A percentile compares a stretch with the other conserved stretches of the same genome.
Conservation (phyloP, 345 rosid species). For the Cardamine occulta region DNA sequence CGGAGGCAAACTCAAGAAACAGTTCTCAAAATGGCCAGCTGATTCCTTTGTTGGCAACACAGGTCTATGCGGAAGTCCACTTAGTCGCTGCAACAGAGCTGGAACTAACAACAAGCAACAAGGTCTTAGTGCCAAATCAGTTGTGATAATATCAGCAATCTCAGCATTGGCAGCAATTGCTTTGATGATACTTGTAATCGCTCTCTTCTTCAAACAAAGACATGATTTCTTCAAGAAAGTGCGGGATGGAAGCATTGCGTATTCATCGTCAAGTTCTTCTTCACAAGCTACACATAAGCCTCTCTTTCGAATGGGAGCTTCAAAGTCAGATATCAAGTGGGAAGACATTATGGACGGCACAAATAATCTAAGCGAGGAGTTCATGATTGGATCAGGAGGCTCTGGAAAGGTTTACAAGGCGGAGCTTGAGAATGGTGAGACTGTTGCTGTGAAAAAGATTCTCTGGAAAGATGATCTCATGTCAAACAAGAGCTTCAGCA, state of each 20-base stretch:
- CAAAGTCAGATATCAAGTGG: slow-evolving; percentile 74
- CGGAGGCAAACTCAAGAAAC: slow-evolving; percentile 69
- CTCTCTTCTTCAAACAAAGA: slow-evolving; percentile 56
- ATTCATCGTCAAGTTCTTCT: slow-evolving; percentile 62
- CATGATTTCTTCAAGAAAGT: slow-evolving; percentile 50
- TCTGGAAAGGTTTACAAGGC: slow-evolving; percentile 87
- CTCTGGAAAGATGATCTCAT: slow-evolving; percentile 72
- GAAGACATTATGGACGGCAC: slow-evolving; percentile 90
- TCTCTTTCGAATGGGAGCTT: slow-evolving; percentile 60
- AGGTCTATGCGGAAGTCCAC: slow-evolving; percentile 80
- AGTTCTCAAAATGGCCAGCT: slow-evolving; percentile 80
- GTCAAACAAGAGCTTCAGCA: slow-evolving; percentile 78
- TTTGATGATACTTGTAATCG: slow-evolving; percentile 58
- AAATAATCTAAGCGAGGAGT: slow-evolving; percentile 69
- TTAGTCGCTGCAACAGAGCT: slow-evolving; percentile 48
- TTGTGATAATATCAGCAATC: slow-evolving; percentile 64
- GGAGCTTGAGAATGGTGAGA: slow-evolving; percentile 66
- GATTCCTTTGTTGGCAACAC: slow-evolving; percentile 69
- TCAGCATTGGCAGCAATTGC: slow-evolving; percentile 67
- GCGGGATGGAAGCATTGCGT: slow-evolving; percentile 51
- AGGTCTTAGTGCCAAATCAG: slow-evolving; percentile 53
- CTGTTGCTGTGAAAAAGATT: slow-evolving; percentile 83
- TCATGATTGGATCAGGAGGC: slow-evolving; percentile 90
- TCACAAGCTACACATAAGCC: slow-evolving; percentile 67
- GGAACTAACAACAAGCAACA: slow-evolving; percentile 42